phyloP scores from a whole-genome alignment of 805 yeast species.

The Saitoella complicata region DNA sequence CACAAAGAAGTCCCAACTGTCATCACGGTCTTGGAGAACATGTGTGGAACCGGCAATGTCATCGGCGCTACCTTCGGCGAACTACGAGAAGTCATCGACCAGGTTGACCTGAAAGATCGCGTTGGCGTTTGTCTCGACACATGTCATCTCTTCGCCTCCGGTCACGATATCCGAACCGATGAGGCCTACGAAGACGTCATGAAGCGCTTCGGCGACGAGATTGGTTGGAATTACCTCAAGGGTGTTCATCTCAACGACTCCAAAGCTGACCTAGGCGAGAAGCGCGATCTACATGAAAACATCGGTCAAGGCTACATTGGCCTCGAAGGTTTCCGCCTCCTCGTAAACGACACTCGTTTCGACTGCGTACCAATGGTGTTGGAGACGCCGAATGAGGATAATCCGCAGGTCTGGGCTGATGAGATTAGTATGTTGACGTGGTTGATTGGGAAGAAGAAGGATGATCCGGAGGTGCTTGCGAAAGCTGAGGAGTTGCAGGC shows the following conservation, averaged over 20 bases:
- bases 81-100: conserved; percentile 51
- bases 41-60: conserved; percentile 94
- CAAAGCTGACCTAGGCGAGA: conserved; percentile 80
- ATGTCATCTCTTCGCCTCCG: conserved; percentile 88
- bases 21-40: conserved; percentile 80
- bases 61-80: conserved; percentile 75
- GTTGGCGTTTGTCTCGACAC: conserved; percentile 97
- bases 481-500: conserved; percentile 35
- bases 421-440: conserved; percentile 43
- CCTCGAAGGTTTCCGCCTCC: conserved; percentile 59
- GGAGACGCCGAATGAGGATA: conserved; percentile 52
- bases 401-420: conserved; percentile 39
- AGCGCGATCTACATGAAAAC: conserved; percentile 79
- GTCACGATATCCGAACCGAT: conserved; percentile 63
- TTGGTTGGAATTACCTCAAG: conserved; percentile 60
- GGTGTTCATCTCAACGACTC: conserved; percentile 90
- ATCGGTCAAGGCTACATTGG: conserved; percentile 84
- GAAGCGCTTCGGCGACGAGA: conserved; percentile 51
- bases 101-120: conserved; percentile 64
- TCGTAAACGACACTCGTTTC: conserved; percentile 54
- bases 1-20: conserved; percentile 59
- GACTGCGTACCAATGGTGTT: conserved; percentile 59
- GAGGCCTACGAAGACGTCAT: conserved; percentile 50
- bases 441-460: conserved; percentile 41
- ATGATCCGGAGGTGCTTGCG: conserved; percentile 38